A percentile compares a stretch with the other conserved stretches of the same genome.
Conservation (phyloP, 169 alveolate genomes). For the Plasmodium gaboni region DNA sequence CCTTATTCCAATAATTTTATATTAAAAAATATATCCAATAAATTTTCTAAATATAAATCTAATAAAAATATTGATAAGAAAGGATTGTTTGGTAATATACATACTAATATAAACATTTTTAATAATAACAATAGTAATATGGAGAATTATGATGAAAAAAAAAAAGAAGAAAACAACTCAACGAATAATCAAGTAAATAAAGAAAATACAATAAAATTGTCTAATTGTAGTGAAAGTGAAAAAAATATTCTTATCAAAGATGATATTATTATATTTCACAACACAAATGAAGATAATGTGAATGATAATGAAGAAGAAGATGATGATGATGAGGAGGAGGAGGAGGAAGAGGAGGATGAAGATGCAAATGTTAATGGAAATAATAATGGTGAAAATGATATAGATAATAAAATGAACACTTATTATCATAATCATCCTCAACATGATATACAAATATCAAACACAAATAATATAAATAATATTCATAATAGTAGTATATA, state of each 20-base stretch:
- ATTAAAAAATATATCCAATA: constrained; percentile 31
- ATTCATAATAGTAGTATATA: neutral
- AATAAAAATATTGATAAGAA: constrained; percentile 1
- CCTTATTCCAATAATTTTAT: constrained; percentile 56
- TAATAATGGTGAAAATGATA: neutral
- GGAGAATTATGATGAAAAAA: neutral
- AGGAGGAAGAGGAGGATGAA: no score
- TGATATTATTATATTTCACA: constrained; percentile 56
- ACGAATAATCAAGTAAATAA: neutral
- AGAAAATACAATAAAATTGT: constrained; percentile 22
- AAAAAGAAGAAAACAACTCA: neutral
- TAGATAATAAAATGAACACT: neutral
- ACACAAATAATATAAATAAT: neutral
- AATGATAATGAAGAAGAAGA: neutral
- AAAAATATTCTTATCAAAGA: constrained; percentile 55
- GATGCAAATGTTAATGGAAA: neutral
- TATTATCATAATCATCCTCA: no score
- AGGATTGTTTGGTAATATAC: neutral
- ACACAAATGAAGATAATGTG: neutral
- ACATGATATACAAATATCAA: neutral
- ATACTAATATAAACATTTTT: neutral
- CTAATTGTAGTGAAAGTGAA: constrained; percentile 47
- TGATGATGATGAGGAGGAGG: neutral
- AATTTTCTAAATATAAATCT: neutral
- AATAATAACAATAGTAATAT: neutral